Evolutionary conservation across 805 yeast species (phyloP), one percentile per base, ranked within the genome.

Genomic region (Myxozyma vanderwaltii): DNA sequence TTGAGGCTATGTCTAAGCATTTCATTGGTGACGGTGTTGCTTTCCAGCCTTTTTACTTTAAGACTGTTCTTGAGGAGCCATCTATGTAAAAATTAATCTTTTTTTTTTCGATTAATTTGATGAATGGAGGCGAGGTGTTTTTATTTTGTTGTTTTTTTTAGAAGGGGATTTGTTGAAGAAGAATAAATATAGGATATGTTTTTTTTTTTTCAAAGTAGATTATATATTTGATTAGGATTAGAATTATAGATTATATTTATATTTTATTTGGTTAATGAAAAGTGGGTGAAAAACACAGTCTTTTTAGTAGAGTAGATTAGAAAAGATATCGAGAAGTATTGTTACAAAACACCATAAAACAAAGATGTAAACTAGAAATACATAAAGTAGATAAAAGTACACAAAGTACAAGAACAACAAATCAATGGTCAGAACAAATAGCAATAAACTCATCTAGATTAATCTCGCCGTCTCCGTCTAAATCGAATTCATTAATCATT

Each of bases 1-100:
- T 94, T 63, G 99, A 94, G 77, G 86, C 97, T 27, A 94, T 94
- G 99, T 90, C 97, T 63, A 94, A 94, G 78, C 95, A 87, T 77
- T 94, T 91, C 70, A 94, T 88, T 71, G 99, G 99, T 73, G 98
- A 92, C 74, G 99, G 99, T 61, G 79, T 84, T 66, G 84, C 91
- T 4, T 94, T 89, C 72, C 85, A 82, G 65, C 98, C 99, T n/a
- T 94, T 90, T 71, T 81, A 86, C 3, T 91, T 92, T 63, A 64
- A 69, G 66, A 65, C 67, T 35, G 61, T 65, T 21, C 54, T 67
- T 46, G 67, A 63, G 53, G 68, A 65, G 51, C 66, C 65, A 24
- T 56, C 54, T 44, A 44, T 44, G 52, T 56, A 56, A 56, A 17
- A 7, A n/a, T n/a, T n/a, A n/a, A n/a, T n/a, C n/a, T n/a, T n/a